Evolutionary conservation across 2,329 filamentous ascomycete species (phyloP).

Genomic region (Claviceps sp.): DNA sequence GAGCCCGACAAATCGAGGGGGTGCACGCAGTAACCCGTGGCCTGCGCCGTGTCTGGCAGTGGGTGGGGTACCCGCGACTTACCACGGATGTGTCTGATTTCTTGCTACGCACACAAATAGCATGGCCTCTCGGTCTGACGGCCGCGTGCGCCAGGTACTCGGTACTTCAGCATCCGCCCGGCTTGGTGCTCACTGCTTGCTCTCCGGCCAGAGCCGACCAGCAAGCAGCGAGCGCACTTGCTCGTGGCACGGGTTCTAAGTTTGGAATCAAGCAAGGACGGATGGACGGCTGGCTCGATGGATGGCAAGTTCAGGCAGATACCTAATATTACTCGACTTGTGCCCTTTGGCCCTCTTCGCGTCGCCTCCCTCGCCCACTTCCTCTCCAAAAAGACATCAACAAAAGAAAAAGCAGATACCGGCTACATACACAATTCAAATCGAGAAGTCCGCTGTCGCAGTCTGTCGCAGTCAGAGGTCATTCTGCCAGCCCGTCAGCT

Average conservation of each 20-base stretch:
- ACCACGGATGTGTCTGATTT: neutral
- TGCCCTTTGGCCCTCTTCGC: constrained; percentile 16
- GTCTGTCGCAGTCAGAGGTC: constrained; percentile 48
- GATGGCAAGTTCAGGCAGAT: constrained; percentile 7
- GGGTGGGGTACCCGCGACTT: neutral
- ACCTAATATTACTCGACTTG: constrained; percentile 10
- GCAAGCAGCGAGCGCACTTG: too few species aligned
- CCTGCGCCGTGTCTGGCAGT: neutral
- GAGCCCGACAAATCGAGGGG: neutral
- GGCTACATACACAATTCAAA: constrained; percentile 36
- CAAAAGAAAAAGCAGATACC: constrained; percentile 33
- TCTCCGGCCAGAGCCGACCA: neutral
- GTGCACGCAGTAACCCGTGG: constrained; percentile 1
- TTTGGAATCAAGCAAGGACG: neutral
- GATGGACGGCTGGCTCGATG: neutral
- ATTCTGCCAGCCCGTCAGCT: constrained; percentile 37
- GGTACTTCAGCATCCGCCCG: neutral
- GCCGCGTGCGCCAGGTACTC: neutral
- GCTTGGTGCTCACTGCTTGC: too few species aligned
- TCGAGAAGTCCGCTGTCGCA: constrained; percentile 46
- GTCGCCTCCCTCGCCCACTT: constrained; percentile 22
- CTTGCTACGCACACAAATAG: neutral
- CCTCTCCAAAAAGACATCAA: constrained; percentile 33
- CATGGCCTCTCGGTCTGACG: neutral
- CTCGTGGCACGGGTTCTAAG: too few species aligned